These are phyloP conservation scores for Botryotinia narcissicola DNA, from an alignment of 2,329 filamentous ascomycete genomes.

Conservation along the genomic window DNA sequence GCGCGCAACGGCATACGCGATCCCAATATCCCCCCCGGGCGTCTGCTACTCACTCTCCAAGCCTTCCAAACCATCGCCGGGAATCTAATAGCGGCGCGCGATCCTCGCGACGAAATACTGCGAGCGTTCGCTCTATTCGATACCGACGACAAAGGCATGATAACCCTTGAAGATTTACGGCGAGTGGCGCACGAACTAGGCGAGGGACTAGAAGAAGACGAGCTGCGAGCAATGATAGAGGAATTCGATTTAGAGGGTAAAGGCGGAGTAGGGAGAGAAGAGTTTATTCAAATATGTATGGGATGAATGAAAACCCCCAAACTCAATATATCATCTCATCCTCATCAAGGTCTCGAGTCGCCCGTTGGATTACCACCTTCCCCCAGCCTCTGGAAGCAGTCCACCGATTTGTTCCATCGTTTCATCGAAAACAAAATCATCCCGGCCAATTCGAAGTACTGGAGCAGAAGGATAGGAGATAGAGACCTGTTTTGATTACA, in stretches of 20 bases:
- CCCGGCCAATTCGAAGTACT: background rate
- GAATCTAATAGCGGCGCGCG: slow-evolving; percentile 73
- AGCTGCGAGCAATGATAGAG: slow-evolving; percentile 93
- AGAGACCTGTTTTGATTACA: slow-evolving; percentile 9
- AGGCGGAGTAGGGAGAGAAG: slow-evolving; percentile 69
- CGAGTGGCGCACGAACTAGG: slow-evolving; percentile 87
- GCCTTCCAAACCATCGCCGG: slow-evolving; percentile 76
- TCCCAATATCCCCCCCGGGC: slow-evolving; percentile 52
- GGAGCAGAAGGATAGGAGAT: slow-evolving; percentile 2
- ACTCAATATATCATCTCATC: background rate
- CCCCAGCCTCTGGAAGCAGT: background rate
- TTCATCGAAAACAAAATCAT: background rate
- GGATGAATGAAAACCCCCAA: slow-evolving; percentile 25
- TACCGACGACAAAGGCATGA: slow-evolving; percentile 84
- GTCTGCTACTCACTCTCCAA: slow-evolving; percentile 67
- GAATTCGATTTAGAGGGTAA: slow-evolving; percentile 96
- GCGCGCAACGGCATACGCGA: slow-evolving; percentile 49
- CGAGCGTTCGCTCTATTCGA: slow-evolving; percentile 94
- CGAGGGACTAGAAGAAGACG: slow-evolving; percentile 88
- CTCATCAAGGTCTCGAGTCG: slow-evolving; percentile 3
- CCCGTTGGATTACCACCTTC: slow-evolving; percentile 5
- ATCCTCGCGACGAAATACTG: slow-evolving; percentile 87
- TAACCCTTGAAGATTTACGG: slow-evolving; percentile 83
- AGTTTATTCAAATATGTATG: slow-evolving; percentile 51
- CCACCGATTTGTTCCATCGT: slow-evolving; percentile 1